Evolutionary conservation across 352 stramenopile species (phyloP).

Genomic region (Phytophthora crassamura): DNA sequence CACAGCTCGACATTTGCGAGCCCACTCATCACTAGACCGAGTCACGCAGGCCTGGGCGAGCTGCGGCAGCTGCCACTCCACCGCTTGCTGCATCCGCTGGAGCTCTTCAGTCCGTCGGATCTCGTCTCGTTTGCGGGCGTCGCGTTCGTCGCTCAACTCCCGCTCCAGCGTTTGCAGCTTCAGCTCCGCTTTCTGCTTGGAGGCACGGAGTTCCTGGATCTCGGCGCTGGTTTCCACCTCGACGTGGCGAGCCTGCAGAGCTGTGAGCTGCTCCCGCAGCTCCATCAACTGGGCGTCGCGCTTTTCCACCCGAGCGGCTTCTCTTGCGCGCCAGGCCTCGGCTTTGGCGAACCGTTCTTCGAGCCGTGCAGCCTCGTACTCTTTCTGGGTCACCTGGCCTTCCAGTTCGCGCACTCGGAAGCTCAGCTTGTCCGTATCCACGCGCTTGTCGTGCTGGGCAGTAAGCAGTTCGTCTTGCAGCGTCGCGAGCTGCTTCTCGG

Average conservation of each 20-base stretch:
- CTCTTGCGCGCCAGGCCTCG: conserved; percentile 55
- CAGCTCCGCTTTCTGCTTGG: conserved; percentile 39
- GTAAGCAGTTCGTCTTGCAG: conserved; percentile 44
- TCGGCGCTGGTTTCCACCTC: conserved; percentile 51
- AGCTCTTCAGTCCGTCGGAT: conserved; percentile 47
- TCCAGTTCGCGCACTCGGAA: conserved; percentile 57
- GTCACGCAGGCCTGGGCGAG: conserved; percentile 56
- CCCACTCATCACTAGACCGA: conserved; percentile 53
- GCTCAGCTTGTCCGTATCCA: conserved; percentile 55
- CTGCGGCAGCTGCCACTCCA: conserved; percentile 60
- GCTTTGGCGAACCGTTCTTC: conserved; percentile 59
- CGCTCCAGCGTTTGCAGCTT: conserved; percentile 33
- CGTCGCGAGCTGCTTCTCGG: conserved; percentile 43
- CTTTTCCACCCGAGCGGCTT: conserved; percentile 59
- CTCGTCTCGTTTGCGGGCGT: conserved; percentile 39
- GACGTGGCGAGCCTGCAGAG: conserved; percentile 49
- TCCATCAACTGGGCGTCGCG: conserved; percentile 55
- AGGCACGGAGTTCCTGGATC: conserved; percentile 49
- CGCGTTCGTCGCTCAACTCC: conserved; percentile 42
- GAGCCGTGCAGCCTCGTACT: conserved; percentile 53
- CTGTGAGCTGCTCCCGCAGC: conserved; percentile 52
- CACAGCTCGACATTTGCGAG: conserved; percentile 42
- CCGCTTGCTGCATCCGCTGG: conserved; percentile 44
- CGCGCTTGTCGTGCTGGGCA: conserved; percentile 37
- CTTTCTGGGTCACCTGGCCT: conserved; percentile 53